A percentile compares a stretch with the other conserved stretches of the same genome.
phyloP scores from a whole-genome alignment of 2,329 filamentous ascomycete genomes.

The Cadophora gregata region DNA sequence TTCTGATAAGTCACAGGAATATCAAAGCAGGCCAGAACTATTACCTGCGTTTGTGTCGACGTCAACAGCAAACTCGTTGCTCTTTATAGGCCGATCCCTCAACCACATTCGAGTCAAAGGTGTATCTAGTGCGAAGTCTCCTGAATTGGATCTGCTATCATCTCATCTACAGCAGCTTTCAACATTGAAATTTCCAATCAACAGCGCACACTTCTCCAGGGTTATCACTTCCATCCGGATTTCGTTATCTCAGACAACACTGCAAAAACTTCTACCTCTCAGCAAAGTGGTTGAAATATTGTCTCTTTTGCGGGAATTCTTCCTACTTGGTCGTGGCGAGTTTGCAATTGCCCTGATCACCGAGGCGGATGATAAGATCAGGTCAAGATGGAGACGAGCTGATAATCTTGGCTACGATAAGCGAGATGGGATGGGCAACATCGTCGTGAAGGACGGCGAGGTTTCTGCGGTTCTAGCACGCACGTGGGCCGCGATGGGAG shows the following conservation, averaged over 20 bases:
- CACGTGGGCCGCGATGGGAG: constrained; percentile 81
- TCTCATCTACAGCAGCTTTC: constrained; percentile 74
- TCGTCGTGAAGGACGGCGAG: constrained; percentile 86
- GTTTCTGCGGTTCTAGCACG: constrained; percentile 76
- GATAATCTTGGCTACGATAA: constrained; percentile 64
- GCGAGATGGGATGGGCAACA: constrained; percentile 62
- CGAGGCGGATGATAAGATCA: constrained; percentile 81
- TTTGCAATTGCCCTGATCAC: constrained; percentile 87
- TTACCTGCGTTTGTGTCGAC: constrained; percentile 81
- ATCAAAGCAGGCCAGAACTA: constrained; percentile 62
- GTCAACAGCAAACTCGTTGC: constrained; percentile 78
- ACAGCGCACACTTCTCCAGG: constrained; percentile 70
- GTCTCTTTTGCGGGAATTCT: constrained; percentile 81
- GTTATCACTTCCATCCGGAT: constrained; percentile 78
- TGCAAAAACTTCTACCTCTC: constrained; percentile 82
- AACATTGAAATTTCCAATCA: constrained; percentile 74
- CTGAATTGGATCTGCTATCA: constrained; percentile 66
- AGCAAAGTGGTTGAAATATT: constrained; percentile 78
- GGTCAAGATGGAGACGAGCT: constrained; percentile 72
- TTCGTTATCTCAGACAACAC: constrained; percentile 81
- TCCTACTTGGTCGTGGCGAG: constrained; percentile 85
- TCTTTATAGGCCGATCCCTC: constrained; percentile 89
- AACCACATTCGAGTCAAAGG: constrained; percentile 76
- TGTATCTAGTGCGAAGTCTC: constrained; percentile 48
- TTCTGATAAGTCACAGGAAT: constrained; percentile 54